These are phyloP conservation scores for Colletotrichum karsti DNA, from an alignment of 2,329 filamentous ascomycete genomes.

Conservation along the genomic window DNA sequence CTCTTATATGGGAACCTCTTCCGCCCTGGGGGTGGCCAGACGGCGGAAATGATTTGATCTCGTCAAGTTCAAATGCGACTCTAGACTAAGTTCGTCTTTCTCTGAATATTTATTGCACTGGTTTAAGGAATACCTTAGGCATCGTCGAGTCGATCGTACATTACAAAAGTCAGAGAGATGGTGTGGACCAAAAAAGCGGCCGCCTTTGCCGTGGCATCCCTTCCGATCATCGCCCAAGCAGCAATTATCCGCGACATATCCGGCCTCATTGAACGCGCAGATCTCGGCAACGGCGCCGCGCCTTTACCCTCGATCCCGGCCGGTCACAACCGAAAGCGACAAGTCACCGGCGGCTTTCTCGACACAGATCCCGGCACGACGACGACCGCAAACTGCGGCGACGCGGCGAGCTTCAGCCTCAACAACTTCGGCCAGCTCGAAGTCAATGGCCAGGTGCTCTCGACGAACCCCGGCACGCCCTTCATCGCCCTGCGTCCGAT, in stretches of 20 bases:
- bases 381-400: background rate
- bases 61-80: too few species aligned
- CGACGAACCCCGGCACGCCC: slow-evolving; percentile 7
- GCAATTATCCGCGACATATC: background rate
- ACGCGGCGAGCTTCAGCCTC: background rate
- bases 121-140: too few species aligned
- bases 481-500: slow-evolving; percentile 17
- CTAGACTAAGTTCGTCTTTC: too few species aligned
- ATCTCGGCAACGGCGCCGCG: background rate
- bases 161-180: slow-evolving; percentile 1
- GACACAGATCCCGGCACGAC: background rate
- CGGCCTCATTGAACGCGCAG: background rate
- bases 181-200: background rate
- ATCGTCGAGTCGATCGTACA: too few species aligned
- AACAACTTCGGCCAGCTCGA: slow-evolving; percentile 15
- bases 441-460: background rate
- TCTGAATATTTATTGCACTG: too few species aligned
- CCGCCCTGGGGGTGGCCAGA: too few species aligned
- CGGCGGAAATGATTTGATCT: too few species aligned
- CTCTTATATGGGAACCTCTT: background rate
- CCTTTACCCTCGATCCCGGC: slow-evolving; percentile 9
- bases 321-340: background rate
- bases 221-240: background rate
- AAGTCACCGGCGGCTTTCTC: slow-evolving; percentile 1
- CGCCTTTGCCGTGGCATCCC: background rate